These are phyloP conservation scores for Populus euphratica DNA, from an alignment of 345 rosid genomes.

Conservation along the genomic window DNA sequence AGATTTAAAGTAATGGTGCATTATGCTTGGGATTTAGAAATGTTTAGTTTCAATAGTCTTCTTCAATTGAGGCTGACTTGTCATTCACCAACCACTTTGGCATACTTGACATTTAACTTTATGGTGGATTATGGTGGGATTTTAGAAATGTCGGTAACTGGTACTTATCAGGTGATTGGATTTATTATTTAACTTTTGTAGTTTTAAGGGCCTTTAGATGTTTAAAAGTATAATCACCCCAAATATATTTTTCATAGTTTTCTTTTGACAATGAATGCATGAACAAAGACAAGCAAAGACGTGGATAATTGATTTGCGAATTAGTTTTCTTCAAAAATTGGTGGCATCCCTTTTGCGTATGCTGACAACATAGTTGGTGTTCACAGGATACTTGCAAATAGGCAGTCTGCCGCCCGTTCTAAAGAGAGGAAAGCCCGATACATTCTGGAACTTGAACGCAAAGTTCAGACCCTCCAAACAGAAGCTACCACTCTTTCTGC, in stretches of 20 bases:
- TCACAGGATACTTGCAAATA: slow-evolving; percentile 76
- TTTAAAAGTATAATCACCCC: too few species aligned
- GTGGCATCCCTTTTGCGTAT: neutral
- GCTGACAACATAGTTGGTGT: neutral
- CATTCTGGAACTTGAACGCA: slow-evolving; percentile 73
- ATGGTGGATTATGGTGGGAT: neutral
- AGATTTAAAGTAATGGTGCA: neutral
- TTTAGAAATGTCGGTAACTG: neutral
- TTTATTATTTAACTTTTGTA: too few species aligned
- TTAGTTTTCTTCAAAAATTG: neutral
- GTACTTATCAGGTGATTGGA: neutral
- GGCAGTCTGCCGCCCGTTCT: slow-evolving; percentile 90
- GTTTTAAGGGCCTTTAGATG: neutral
- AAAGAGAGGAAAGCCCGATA: slow-evolving; percentile 86
- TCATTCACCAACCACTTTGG: neutral
- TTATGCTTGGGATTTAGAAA: neutral
- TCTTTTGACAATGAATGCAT: neutral
- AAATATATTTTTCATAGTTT: neutral
- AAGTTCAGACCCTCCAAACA: slow-evolving; percentile 82
- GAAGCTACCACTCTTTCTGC: slow-evolving; percentile 94
- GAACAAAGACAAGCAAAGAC: neutral
- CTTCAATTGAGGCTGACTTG: neutral
- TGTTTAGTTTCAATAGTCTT: neutral
- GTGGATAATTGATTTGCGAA: neutral
- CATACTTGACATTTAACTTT: neutral